Evolutionary conservation across 2,329 filamentous ascomycete species (phyloP).

Genomic region (Zymoseptoria passerinii): DNA sequence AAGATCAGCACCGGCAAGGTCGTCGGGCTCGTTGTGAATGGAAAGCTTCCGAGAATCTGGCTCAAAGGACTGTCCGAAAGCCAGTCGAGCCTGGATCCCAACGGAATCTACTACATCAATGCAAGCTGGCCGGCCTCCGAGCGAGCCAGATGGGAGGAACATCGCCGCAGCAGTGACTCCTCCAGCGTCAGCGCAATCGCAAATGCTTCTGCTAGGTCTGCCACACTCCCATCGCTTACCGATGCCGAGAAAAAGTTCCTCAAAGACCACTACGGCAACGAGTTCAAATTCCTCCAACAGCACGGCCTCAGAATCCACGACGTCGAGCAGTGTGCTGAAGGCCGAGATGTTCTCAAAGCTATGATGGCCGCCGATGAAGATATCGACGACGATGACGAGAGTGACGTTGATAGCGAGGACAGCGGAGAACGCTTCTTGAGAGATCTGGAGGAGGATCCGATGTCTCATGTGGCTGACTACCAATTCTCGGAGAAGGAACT

Average conservation of each 20-base stretch:
- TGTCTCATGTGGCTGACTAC: not conserved
- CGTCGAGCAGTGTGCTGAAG: conserved; percentile 33
- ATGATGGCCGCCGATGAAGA: conserved; percentile 28
- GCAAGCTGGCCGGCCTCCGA: not conserved
- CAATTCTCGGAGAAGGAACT: not conserved
- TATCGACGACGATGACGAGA: not conserved
- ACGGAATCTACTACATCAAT: not conserved
- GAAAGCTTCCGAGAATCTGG: not conserved
- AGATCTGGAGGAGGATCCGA: not conserved
- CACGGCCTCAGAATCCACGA: conserved; percentile 30
- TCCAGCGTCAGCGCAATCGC: too few relatives aligned
- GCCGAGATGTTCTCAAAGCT: conserved; percentile 23
- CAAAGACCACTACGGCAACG: conserved; percentile 26
- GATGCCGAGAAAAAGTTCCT: conserved; percentile 31
- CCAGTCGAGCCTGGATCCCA: not conserved
- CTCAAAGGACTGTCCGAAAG: not conserved
- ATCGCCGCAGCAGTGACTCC: too few relatives aligned
- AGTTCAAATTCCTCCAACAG: conserved; percentile 30
- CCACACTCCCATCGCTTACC: too few relatives aligned
- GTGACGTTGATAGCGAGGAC: not conserved
- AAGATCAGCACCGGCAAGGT: not conserved
- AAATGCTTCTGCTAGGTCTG: too few relatives aligned
- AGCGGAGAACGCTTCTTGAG: not conserved
- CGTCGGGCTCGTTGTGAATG: not conserved
- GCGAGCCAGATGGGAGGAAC: not conserved